phyloP scores from a whole-genome alignment of 2,329 filamentous ascomycete genomes.

The Phoma herbarum region DNA sequence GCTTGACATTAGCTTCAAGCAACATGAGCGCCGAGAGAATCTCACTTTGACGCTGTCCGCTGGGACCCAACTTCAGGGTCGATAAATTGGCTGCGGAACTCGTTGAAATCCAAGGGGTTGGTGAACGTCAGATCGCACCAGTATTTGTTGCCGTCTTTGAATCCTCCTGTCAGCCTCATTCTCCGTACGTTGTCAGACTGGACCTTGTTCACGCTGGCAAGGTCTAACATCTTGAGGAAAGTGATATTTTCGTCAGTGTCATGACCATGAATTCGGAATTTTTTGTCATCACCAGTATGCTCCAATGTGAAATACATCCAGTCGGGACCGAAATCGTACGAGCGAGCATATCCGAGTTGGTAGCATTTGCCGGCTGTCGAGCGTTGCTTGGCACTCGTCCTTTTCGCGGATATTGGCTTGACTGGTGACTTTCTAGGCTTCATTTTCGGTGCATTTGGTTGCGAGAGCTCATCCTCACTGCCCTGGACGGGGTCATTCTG shows the following conservation, averaged over 20 bases:
- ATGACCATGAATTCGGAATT: constrained; percentile 10
- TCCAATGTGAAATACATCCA: constrained; percentile 4
- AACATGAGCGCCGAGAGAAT: neutral
- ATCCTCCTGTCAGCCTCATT: constrained; percentile 34
- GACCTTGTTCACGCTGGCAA: constrained; percentile 25
- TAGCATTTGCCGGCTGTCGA: constrained; percentile 14
- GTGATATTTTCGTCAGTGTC: constrained; percentile 2
- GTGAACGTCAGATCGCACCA: constrained; percentile 38
- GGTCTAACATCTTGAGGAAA: constrained; percentile 11
- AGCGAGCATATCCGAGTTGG: constrained; percentile 31
- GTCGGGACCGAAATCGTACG: constrained; percentile 20
- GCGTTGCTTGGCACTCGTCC: constrained; percentile 8
- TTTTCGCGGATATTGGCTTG: constrained; percentile 17
- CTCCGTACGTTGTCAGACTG: constrained; percentile 26
- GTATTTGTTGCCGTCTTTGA: constrained; percentile 13
- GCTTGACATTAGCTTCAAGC: neutral
- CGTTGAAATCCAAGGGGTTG: constrained; percentile 14
- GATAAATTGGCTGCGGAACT: constrained; percentile 20
- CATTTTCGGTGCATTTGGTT: neutral
- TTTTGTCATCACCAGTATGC: neutral
- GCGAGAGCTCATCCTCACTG: constrained; percentile 33
- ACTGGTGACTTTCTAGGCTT: constrained; percentile 1
- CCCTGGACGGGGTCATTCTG: neutral
- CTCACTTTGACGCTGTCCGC: neutral
- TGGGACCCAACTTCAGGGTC: neutral